Conservation (phyloP, 768 basidiomycete genomes). For the Roridomyces roridus region DNA sequence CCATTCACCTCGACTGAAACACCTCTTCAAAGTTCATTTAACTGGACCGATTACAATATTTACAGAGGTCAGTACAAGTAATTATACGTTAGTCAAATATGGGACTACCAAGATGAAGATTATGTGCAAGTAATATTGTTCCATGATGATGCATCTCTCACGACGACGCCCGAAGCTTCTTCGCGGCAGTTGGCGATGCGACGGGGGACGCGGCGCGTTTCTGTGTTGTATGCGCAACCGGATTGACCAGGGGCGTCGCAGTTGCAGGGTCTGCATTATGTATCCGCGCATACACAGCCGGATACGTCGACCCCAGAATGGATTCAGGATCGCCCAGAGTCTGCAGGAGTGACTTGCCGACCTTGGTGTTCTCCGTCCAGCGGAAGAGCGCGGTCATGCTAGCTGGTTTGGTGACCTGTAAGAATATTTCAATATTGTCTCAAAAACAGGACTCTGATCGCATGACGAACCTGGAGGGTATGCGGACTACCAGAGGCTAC, state of each 20-base stretch:
- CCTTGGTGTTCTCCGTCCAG: conserved; percentile 17
- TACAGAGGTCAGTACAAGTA: too few species aligned
- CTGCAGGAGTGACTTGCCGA: conserved; percentile 9
- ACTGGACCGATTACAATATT: too few species aligned
- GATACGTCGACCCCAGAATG: conserved; percentile 11
- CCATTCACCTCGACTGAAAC: too few species aligned
- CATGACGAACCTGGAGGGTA: conserved; percentile 16
- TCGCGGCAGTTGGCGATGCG: not conserved
- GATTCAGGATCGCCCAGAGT: conserved; percentile 13
- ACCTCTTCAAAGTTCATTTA: too few species aligned
- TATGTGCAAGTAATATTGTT: not conserved
- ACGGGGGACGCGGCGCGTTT: not conserved
- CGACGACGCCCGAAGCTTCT: conserved; percentile 5
- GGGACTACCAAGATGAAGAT: too few species aligned
- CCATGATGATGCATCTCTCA: not conserved
- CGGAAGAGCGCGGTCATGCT: conserved; percentile 20
- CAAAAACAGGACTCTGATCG: too few species aligned
- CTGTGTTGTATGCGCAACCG: conserved; percentile 2
- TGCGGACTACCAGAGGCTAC: conserved; percentile 13
- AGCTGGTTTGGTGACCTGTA: conserved; percentile 23
- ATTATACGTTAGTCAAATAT: too few species aligned
- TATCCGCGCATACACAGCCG: conserved; percentile 9
- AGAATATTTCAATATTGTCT: not conserved
- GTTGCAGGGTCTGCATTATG: not conserved
- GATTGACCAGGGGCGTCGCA: conserved; percentile 7